Conservation (phyloP, 2,329 filamentous ascomycete species). For the Trichoderma endophyticum region DNA sequence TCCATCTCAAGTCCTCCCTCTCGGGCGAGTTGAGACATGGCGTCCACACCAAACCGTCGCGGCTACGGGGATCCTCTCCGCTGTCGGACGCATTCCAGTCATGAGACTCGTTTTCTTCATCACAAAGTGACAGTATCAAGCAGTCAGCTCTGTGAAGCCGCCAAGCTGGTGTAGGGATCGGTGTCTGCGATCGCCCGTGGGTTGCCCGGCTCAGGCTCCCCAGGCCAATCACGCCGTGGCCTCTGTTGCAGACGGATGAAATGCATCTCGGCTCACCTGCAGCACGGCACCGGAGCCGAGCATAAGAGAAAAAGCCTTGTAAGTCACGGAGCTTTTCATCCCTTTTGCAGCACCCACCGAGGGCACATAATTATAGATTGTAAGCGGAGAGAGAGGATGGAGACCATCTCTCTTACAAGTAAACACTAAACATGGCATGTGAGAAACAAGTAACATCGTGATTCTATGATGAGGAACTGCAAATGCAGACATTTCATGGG, state of each 20-base stretch:
- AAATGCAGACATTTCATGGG: neutral
- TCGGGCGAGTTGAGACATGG: no score
- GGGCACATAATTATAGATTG: neutral
- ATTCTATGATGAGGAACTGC: neutral
- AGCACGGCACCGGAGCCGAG: conserved; percentile 13
- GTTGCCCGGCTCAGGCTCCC: neutral
- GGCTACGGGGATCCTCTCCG: conserved; percentile 2
- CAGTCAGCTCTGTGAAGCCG: neutral
- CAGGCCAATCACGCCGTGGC: conserved; percentile 2
- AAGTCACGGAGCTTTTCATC: neutral
- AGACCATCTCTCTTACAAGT: neutral
- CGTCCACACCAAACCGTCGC: neutral
- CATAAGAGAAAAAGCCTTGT: neutral
- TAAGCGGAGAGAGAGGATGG: neutral
- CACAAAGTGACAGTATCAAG: neutral
- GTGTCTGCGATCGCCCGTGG: neutral
- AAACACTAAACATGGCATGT: neutral
- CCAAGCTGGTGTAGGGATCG: neutral
- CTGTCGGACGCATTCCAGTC: conserved; percentile 18
- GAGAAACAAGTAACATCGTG: no score
- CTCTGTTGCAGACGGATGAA: conserved; percentile 9
- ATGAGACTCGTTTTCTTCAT: neutral
- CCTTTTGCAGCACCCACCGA: neutral
- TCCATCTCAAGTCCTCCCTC: neutral
- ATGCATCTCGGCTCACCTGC: conserved; percentile 17